Conservation (phyloP, 805 yeast species). For the Pichia gijzeniarum region DNA sequence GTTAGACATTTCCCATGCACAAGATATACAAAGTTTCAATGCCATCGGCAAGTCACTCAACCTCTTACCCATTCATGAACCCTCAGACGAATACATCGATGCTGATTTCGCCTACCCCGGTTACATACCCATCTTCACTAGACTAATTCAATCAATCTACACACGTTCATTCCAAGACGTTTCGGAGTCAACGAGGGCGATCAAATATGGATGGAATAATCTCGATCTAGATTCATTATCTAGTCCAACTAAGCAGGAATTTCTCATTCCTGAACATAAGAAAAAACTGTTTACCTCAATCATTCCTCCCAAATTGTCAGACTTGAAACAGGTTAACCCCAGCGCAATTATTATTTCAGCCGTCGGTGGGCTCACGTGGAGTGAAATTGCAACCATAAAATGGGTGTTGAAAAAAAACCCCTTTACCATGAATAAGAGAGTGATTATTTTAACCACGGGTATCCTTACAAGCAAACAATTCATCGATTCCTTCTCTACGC, state of each 20-base stretch:
- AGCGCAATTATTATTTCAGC: slow-evolving; percentile 43
- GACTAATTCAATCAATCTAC: slow-evolving; percentile 66
- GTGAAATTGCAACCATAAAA: slow-evolving; percentile 72
- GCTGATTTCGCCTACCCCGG: slow-evolving; percentile 71
- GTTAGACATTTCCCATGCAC: slow-evolving; percentile 12
- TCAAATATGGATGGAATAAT: slow-evolving; percentile 37
- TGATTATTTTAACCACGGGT: slow-evolving; percentile 40
- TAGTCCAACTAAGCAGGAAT: slow-evolving; percentile 31
- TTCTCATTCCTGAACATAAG: slow-evolving; percentile 29
- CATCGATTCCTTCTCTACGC: slow-evolving; percentile 19
- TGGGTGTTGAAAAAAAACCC: slow-evolving; percentile 45
- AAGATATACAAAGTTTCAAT: slow-evolving; percentile 29
- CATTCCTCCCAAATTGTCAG: slow-evolving; percentile 20
- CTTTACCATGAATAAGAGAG: slow-evolving; percentile 27
- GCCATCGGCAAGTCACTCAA: slow-evolving; percentile 36
- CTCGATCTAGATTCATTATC: slow-evolving; percentile 37
- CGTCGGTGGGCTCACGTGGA: slow-evolving; percentile 81
- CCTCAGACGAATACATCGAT: slow-evolving; percentile 31
- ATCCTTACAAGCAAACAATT: slow-evolving; percentile 34
- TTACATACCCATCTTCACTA: slow-evolving; percentile 65
- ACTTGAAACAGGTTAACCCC: slow-evolving; percentile 4
- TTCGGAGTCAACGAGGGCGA: slow-evolving; percentile 1
- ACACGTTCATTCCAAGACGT: slow-evolving; percentile 35
- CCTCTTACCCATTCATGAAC: slow-evolving; percentile 35
- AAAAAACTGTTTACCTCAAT: slow-evolving; percentile 22